These are phyloP conservation scores for Citrus inodora DNA, from an alignment of 345 rosid species.

Conservation along the genomic window DNA sequence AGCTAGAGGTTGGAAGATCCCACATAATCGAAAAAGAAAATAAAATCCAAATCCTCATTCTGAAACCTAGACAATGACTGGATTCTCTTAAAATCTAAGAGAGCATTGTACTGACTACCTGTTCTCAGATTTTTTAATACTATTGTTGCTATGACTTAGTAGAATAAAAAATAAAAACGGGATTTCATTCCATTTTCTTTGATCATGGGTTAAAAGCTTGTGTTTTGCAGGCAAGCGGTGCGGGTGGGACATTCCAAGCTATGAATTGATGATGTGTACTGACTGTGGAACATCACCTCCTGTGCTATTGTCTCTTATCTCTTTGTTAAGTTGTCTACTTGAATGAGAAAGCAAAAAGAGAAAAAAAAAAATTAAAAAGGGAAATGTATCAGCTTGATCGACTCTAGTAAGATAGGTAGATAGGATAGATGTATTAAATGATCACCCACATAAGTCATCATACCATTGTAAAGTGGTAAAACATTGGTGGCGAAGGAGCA, in stretches of 20 bases:
- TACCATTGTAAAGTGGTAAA: no score
- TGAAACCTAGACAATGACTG: not conserved
- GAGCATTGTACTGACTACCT: not conserved
- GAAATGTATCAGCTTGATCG: not conserved
- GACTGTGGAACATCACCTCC: not conserved
- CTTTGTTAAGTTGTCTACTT: not conserved
- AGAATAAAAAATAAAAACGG: no score
- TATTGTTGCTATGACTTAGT: not conserved
- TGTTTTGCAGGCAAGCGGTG: slow-evolving; percentile 33
- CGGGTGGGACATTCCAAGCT: slow-evolving; percentile 20
- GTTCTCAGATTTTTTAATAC: not conserved
- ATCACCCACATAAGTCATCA: no score
- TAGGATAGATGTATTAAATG: no score
- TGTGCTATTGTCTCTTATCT: not conserved
- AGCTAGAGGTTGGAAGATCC: not conserved
- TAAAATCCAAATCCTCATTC: not conserved
- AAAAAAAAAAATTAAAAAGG: not conserved
- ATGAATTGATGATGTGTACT: not conserved
- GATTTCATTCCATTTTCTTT: no score
- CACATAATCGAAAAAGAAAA: not conserved
- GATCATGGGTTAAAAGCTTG: not conserved
- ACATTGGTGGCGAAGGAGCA: no score
- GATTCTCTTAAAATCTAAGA: not conserved
- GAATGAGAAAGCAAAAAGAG: not conserved
- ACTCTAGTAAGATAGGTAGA: no score